Evolutionary conservation across 305 asterid genomes (phyloP).

Genomic region (Ilex paraguariensis): DNA sequence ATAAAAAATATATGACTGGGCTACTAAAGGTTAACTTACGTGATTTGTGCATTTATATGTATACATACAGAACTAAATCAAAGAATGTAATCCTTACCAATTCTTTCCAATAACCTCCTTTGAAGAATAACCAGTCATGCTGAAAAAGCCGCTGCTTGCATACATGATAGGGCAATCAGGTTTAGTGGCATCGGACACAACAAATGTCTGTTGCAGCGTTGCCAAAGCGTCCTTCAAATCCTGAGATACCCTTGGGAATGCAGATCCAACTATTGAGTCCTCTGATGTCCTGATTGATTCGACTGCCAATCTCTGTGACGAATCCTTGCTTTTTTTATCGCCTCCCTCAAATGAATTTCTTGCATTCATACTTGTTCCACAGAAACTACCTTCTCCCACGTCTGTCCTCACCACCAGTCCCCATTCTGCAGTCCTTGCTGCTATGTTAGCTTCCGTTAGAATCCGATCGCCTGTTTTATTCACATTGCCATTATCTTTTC

Average conservation of each 20-base stretch:
- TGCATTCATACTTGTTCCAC: conserved; percentile 21
- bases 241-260: conserved; percentile 79
- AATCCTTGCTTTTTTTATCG: conserved; percentile 36
- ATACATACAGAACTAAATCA: neutral
- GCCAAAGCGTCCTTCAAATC: conserved; percentile 91
- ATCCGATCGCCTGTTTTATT: conserved; percentile 7
- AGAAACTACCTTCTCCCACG: conserved; percentile 55
- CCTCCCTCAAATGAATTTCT: conserved; percentile 41
- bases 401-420: conserved; percentile 68
- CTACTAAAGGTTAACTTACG: no score
- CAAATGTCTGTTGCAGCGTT: conserved; percentile 86
- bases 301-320: conserved; percentile 36
- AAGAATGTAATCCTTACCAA: conserved; percentile 51
- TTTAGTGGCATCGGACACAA: conserved; percentile 94
- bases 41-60: neutral
- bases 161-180: conserved; percentile 90
- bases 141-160: conserved; percentile 92
- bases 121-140: conserved; percentile 84
- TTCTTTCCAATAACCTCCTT: conserved; percentile 79
- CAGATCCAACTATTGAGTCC: conserved; percentile 36
- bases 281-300: conserved; percentile 57
- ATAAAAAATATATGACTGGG: no score
- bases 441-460: conserved; percentile 34
- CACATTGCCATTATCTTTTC: conserved; percentile 8
- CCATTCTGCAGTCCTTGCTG: conserved; percentile 85